A percentile compares a stretch with the other conserved stretches of the same genome.
Conservation (phyloP, 768 basidiomycete genomes). For the Suillus spraguei region DNA sequence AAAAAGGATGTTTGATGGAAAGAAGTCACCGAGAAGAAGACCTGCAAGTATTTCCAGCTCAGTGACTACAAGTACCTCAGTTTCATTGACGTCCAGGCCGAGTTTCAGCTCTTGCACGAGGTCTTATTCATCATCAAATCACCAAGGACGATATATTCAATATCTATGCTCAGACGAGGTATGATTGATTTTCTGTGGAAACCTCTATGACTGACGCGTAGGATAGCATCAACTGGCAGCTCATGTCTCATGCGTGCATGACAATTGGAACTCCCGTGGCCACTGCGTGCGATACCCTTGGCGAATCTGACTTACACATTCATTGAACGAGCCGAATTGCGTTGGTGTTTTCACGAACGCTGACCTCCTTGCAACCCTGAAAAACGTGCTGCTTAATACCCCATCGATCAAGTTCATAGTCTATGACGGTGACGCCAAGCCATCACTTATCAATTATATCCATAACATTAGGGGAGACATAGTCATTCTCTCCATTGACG, state of each 20-base stretch:
- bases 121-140: slow-evolving; percentile 71
- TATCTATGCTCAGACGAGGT: slow-evolving; percentile 89
- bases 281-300: slow-evolving; percentile 96
- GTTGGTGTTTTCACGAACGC: slow-evolving; percentile 90
- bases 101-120: slow-evolving; percentile 68
- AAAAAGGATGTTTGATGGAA: slow-evolving; percentile 79
- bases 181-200: slow-evolving; percentile 25
- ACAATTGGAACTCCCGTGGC: slow-evolving; percentile 81
- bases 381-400: slow-evolving; percentile 69
- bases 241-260: slow-evolving; percentile 81
- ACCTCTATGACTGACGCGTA: not conserved
- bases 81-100: slow-evolving; percentile 71
- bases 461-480: slow-evolving; percentile 56
- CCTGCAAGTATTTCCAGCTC: slow-evolving; percentile 94
- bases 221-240: slow-evolving; percentile 81
- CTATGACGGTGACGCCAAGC: slow-evolving; percentile 74
- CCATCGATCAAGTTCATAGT: slow-evolving; percentile 79
- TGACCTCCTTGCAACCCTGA: slow-evolving; percentile 80
- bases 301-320: slow-evolving; percentile 83
- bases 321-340: slow-evolving; percentile 86
- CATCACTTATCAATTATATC: slow-evolving; percentile 61
- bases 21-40: slow-evolving; percentile 87
- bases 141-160: slow-evolving; percentile 79
- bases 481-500: slow-evolving; percentile 63
- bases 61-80: slow-evolving; percentile 84